phyloP scores from a whole-genome alignment of 345 rosid species.

The Salix dunnii region DNA sequence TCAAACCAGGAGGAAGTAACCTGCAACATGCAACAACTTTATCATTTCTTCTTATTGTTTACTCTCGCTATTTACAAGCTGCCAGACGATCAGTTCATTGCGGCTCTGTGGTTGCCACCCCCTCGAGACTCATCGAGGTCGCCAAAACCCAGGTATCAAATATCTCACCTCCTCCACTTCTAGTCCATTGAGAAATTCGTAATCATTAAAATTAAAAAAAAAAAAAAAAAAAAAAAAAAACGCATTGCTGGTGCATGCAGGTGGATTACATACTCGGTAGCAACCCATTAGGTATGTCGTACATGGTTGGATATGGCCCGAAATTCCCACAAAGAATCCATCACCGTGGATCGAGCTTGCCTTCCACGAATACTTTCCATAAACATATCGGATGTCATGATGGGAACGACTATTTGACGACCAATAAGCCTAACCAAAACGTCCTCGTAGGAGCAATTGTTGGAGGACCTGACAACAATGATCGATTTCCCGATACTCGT shows the following conservation, averaged over 20 bases:
- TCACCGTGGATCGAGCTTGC: slow-evolving; percentile 24
- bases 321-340: slow-evolving; percentile 23
- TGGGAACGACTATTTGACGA: neutral
- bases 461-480: slow-evolving; percentile 19
- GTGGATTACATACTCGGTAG: slow-evolving; percentile 28
- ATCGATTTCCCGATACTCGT: slow-evolving; percentile 5
- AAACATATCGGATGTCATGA: slow-evolving; percentile 1
- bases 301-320: slow-evolving; percentile 31
- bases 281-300: slow-evolving; percentile 24
- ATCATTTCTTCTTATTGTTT: slow-evolving; percentile 18
- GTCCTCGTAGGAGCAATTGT: slow-evolving; percentile 13
- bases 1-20: slow-evolving; percentile 15
- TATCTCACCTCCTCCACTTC: neutral
- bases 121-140: slow-evolving; percentile 28
- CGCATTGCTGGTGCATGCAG: neutral
- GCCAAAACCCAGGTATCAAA: slow-evolving; percentile 47
- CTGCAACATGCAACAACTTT: slow-evolving; percentile 21
- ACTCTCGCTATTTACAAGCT: slow-evolving; percentile 6
- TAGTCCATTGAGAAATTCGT: neutral
- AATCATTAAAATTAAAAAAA: neutral
- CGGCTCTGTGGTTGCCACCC: slow-evolving; percentile 25
- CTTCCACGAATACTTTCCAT: neutral
- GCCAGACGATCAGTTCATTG: slow-evolving; percentile 26
- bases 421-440: neutral
- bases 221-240: too few relatives aligned